Evolutionary conservation across 2,329 filamentous ascomycete genomes (phyloP).

Genomic region (Nigrospora sphaerica): DNA sequence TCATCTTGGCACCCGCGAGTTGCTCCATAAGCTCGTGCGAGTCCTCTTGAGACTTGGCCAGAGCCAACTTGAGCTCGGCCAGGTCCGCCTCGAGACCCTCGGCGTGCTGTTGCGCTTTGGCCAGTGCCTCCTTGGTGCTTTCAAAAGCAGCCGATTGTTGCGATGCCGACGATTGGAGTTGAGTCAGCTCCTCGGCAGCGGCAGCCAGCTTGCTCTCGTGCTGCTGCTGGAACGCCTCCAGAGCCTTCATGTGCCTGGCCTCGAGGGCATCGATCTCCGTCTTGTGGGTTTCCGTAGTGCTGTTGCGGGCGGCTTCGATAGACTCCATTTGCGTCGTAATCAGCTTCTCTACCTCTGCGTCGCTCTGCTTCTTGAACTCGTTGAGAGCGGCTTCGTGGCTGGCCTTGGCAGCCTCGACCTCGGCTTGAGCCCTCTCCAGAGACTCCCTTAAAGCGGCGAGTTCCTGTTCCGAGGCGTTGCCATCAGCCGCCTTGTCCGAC

Average conservation of each 20-base stretch:
- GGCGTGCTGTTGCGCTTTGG: conserved; percentile 19
- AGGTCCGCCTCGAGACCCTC: conserved; percentile 25
- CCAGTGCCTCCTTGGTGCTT: conserved; percentile 21
- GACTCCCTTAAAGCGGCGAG: conserved; percentile 26
- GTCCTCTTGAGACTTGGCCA: conserved; percentile 40
- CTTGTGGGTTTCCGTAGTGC: conserved; percentile 21
- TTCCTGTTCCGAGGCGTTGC: conserved; percentile 26
- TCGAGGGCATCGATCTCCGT: conserved; percentile 27
- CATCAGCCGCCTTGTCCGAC: conserved; percentile 22
- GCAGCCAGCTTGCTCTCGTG: conserved; percentile 22
- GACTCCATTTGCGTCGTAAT: conserved; percentile 35
- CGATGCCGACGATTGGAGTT: conserved; percentile 21
- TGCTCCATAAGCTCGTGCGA: conserved; percentile 42
- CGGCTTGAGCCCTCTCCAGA: conserved; percentile 17
- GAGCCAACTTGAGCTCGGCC: conserved; percentile 23
- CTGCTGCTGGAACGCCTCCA: conserved; percentile 36
- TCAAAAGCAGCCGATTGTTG: conserved; percentile 26
- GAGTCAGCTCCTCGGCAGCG: conserved; percentile 18
- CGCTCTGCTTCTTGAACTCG: conserved; percentile 31
- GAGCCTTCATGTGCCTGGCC: conserved; percentile 35
- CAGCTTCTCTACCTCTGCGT: conserved; percentile 38
- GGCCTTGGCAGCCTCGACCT: conserved; percentile 25
- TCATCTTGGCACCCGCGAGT: conserved; percentile 53
- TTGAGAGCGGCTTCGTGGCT: conserved; percentile 28
- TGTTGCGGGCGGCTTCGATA: conserved; percentile 35